Evolutionary conservation across 805 yeast genomes (phyloP), one percentile per base, ranked within the genome.

Genomic region (Ogataea saltuana): DNA sequence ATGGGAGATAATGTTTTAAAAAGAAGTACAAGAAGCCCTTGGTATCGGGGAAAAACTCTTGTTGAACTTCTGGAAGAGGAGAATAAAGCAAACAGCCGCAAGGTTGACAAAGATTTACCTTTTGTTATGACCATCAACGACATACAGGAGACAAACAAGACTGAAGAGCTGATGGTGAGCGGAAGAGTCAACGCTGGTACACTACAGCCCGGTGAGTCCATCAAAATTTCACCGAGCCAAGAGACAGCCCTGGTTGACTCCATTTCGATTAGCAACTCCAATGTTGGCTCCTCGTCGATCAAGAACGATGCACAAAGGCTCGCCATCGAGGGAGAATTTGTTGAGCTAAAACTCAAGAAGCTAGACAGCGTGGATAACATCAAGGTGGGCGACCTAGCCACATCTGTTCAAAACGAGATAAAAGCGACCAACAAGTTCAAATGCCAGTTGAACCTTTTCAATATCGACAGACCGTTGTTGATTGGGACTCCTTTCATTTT

Each of bases 401-500:
- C 82, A 27, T 26, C 33, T 10, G 22, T 40, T 3, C 34, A 29
- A 3, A 49, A 50, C 17, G 30, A 26, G 5, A 68, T 80, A 18
- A 72, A 66, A 15, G 65, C 82, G 15, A 70, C 72, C 2, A 72
- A 71, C 38, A 71, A 68, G 39, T 74, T 80, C 49, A 64, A 64
- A n/a, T 78, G 85, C 33, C 76, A 81, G 42, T 60, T 88, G 32
- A 68, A 74, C 30, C 69, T 83, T 4, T 91, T 91, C 52, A 84
- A 84, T 44, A 60, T 81, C 55, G 72, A 72, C 26, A 73, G 86
- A 50, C 97, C 97, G 0, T 64, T 89, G 34, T 66, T 89, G 30
- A 81, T 83, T 11, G 97, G 97, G 6, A 74, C 95, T 0, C 83
- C 90, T 30, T 74, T 88, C 50, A 76, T 88, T 30, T 61, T 88